A percentile compares a stretch with the other conserved stretches of the same genome.
phyloP scores from a whole-genome alignment of 352 stramenopile species.

The Pythium periplocum region DNA sequence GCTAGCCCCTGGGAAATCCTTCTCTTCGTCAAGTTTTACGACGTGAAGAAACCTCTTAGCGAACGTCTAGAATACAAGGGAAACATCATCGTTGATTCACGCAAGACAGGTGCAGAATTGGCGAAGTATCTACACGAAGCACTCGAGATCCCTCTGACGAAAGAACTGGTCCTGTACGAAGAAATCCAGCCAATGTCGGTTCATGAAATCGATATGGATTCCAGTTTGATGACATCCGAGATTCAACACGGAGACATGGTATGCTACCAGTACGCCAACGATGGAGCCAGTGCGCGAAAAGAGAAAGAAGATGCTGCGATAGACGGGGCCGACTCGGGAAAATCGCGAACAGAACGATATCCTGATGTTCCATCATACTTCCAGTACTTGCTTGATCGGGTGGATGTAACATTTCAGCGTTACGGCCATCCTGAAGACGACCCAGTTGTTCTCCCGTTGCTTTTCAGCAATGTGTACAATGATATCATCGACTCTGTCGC shows the following conservation, averaged over 20 bases:
- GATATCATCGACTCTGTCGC: conserved; percentile 65
- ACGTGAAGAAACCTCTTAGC: conserved; percentile 44
- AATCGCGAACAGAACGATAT: conserved; percentile 35
- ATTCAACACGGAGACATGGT: conserved; percentile 85
- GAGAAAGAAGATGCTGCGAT: too few species aligned
- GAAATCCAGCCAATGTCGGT: conserved; percentile 67
- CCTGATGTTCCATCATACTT: conserved; percentile 76
- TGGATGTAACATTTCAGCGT: conserved; percentile 68
- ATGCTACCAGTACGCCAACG: conserved; percentile 62
- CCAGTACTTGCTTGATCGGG: conserved; percentile 73
- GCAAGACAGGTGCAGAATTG: conserved; percentile 49
- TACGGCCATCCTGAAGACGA: conserved; percentile 43
- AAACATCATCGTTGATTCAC: conserved; percentile 66
- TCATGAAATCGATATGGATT: conserved; percentile 44
- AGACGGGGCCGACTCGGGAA: conserved; percentile 4
- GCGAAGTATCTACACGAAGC: conserved; percentile 44
- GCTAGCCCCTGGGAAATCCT: conserved; percentile 38
- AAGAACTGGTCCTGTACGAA: conserved; percentile 68
- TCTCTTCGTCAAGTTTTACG: conserved; percentile 84
- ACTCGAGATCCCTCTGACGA: conserved; percentile 38
- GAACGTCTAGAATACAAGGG: conserved; percentile 77
- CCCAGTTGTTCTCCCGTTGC: conserved; percentile 39
- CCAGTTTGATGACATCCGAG: conserved; percentile 39
- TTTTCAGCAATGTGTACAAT: conserved; percentile 72
- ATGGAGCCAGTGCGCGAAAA: conserved; percentile 1